phyloP scores from a whole-genome alignment of 225 moss, liverwort and hornwort species.

The Pseudoscleropodium purum region DNA sequence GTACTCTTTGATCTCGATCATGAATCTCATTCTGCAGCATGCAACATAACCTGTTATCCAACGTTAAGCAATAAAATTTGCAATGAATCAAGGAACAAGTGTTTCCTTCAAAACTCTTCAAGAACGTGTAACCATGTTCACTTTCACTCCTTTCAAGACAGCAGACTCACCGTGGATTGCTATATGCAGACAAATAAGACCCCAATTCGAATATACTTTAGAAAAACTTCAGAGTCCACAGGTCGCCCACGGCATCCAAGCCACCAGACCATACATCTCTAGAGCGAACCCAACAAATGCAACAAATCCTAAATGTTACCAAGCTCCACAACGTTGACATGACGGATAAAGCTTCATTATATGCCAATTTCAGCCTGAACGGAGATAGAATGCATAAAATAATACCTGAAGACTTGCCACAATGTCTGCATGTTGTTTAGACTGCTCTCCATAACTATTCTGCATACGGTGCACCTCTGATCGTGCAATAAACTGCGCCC shows the following conservation, averaged over 20 bases:
- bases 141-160: neutral
- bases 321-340: neutral
- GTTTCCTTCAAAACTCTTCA: neutral
- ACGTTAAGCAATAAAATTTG: neutral
- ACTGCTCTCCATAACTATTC: constrained; percentile 66
- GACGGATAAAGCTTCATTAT: neutral
- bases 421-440: constrained; percentile 77
- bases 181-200: neutral
- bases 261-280: neutral
- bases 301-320: neutral
- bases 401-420: constrained; percentile 73
- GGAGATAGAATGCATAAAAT: neutral
- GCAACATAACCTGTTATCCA: neutral
- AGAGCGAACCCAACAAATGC: neutral
- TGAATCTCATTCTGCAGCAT: constrained; percentile 62
- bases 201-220: neutral
- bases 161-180: neutral
- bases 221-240: neutral
- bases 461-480: constrained; percentile 84
- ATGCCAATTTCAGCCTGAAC: neutral
- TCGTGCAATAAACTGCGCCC: constrained; percentile 85
- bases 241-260: neutral
- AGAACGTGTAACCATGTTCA: neutral
- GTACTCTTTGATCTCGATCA: constrained; percentile 79
- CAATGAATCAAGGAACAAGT: neutral